These are phyloP conservation scores for Xylariaceae sp. DNA, from an alignment of 2,329 filamentous ascomycete genomes.

Conservation along the genomic window DNA sequence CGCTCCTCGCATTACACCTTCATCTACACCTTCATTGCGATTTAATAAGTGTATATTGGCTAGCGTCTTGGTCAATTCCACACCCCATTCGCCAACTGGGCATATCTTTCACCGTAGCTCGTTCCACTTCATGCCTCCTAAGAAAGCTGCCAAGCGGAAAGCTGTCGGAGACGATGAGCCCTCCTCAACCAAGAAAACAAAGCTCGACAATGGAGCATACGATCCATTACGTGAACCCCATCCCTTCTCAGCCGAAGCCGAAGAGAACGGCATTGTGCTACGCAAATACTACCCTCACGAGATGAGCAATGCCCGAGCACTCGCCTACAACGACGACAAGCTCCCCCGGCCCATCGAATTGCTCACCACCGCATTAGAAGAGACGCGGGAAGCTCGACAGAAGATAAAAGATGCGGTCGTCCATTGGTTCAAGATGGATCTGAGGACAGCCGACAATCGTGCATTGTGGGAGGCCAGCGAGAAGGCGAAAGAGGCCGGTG, in stretches of 20 bases:
- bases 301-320: conserved; percentile 77
- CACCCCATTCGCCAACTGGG: not conserved
- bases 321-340: conserved; percentile 67
- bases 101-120: not conserved
- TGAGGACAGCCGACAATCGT: conserved; percentile 72
- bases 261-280: conserved; percentile 61
- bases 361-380: conserved; percentile 58
- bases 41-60: not conserved
- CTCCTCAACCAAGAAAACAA: conserved; percentile 27
- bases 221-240: conserved; percentile 44
- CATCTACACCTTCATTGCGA: too few relatives aligned
- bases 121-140: conserved; percentile 27
- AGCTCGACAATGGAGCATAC: conserved; percentile 13
- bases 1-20: not conserved
- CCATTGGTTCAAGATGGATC: conserved; percentile 88
- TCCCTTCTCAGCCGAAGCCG: conserved; percentile 44
- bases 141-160: conserved; percentile 28
- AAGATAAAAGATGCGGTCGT: conserved; percentile 62
- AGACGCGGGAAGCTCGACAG: conserved; percentile 55
- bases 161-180: conserved; percentile 11
- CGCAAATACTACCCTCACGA: conserved; percentile 80
- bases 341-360: conserved; percentile 72
- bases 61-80: not conserved
- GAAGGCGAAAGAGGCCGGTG: conserved; percentile 62
- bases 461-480: conserved; percentile 64